Evolutionary conservation across 1,284 basidiomycete genomes (phyloP), one percentile per base, ranked within the genome.

Genomic region (Naganishia albida): DNA sequence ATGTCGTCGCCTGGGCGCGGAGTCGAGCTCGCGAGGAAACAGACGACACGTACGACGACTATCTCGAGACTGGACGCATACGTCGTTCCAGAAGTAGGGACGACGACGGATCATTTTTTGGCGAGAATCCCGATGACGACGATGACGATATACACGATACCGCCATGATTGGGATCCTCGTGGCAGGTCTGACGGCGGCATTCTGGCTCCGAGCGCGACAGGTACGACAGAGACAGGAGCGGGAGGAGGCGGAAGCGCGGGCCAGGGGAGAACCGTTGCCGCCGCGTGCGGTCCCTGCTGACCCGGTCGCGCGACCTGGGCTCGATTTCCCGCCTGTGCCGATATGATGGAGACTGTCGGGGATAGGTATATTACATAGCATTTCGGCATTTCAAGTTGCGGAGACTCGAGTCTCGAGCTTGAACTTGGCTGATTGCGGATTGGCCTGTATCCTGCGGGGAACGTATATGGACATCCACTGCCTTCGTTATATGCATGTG

Each of bases 1-100:
- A 65, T 13, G 30, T 43, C 10, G 57, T 55, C 10, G 56, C 63
- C 1, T 63, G 48, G 48, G 53, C 65, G 16, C 20, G 62, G 23
- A 46, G 53, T 49, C 40, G 64, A 23, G 51, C 49, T 44, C 46
- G 68, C 38, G 64, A 66, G 15, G 62, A 68, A 13, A 18, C 40
- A 46, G 64, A 66, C 7, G 70, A 71, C n/a, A 66, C 55, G 43
- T 60, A 66, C 28, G 65, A 69, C 52, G 67, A 70, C 25, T 62
- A 63, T 46, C 60, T 62, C n/a, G 65, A 56, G 66, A 68, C 52
- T 40, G 64, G 65, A 8, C 59, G 49, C 62, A 7, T 13, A 49
- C 51, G 10, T 15, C 43, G 52, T 49, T 59, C 28, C 49, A 20
- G 7, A 62, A 56, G 8, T 39, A 18, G n/a, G 20, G 50, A 53